A percentile compares a stretch with the other conserved stretches of the same genome.
These are phyloP conservation scores for Metahyphopichia silvanorum DNA, from an alignment of 805 yeast species.

Conservation along the genomic window DNA sequence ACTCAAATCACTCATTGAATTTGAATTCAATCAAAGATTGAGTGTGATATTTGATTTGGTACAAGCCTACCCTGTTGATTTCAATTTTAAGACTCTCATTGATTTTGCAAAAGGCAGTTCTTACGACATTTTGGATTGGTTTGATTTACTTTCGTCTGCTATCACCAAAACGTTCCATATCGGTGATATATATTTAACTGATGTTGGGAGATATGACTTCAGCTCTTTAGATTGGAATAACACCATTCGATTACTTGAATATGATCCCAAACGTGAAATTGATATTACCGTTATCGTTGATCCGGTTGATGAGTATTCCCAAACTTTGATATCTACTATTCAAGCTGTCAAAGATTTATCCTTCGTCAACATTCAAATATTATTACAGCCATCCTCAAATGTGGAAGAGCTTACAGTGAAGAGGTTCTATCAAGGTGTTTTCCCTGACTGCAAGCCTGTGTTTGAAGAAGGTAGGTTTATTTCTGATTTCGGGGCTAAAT, in stretches of 20 bases:
- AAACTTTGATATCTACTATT: conserved; percentile 50
- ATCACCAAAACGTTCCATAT: conserved; percentile 43
- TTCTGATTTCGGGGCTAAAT: conserved; percentile 24
- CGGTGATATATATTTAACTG: conserved; percentile 39
- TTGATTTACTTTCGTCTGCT: conserved; percentile 43
- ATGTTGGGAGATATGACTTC: conserved; percentile 48
- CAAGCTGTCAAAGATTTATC: conserved; percentile 39
- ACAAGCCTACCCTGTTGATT: conserved; percentile 22
- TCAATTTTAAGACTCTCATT: conserved; percentile 11
- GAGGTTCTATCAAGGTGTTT: conserved; percentile 54
- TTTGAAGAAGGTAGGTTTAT: conserved; percentile 24
- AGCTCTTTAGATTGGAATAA: conserved; percentile 25
- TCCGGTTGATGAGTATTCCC: conserved; percentile 71
- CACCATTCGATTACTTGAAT: conserved; percentile 19
- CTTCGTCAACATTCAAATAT: conserved; percentile 51
- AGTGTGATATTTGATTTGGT: conserved; percentile 24
- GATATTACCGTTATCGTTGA: conserved; percentile 63
- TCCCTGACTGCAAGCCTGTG: conserved; percentile 25
- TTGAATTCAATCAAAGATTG: conserved; percentile 48
- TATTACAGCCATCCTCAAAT: conserved; percentile 54
- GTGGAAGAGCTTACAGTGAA: conserved; percentile 44
- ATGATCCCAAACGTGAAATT: conserved; percentile 31
- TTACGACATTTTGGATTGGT: conserved; percentile 37
- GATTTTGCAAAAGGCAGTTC: conserved; percentile 16
- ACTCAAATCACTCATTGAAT: conserved; percentile 37